Evolutionary conservation across 2,329 filamentous ascomycete genomes (phyloP), one percentile per base, ranked within the genome.

Genomic region (Penicillium sp.): DNA sequence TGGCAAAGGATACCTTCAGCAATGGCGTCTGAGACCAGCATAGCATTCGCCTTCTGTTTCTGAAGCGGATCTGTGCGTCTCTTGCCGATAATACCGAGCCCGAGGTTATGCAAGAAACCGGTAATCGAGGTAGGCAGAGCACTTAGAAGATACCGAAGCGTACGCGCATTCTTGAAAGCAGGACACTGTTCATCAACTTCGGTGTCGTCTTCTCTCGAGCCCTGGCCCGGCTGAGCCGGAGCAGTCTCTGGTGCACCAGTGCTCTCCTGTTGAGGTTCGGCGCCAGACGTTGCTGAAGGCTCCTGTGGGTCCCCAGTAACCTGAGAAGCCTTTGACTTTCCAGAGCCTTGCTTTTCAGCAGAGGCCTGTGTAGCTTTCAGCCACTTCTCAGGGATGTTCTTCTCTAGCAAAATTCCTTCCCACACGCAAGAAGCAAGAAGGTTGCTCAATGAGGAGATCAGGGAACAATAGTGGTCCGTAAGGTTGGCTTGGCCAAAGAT

Each of bases 51-150:
- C 66, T 81, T 84, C 66, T 87, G 84, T 66, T 81, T 84, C 60
- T 81, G 77, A 53, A 83, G 82, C 2, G 77, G 66, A 64, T 97
- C 92, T 29, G 85, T 81, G 59, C 85, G 85, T 48, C 92, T 85
- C 56, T 90, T 89, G 42, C 86, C 85, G 4, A 96, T 81, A 22
- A 97, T 78, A 16, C 89, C 85, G 72, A 91, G 94, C 13, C 93
- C 93, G 42, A 97, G 78, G 1, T 86, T 88, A 67, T 96, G 90
- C 69, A 96, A 89, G 64, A 97, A 89, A 0, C 89, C 87, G 18
- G 90, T 89, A n/a, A 92, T 88, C 3, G 88, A 87, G 9, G 86
- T 86, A 22, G 92, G 87, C 64, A 95, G 83, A 34, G 90, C 87
- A 66, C 89, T 88, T 13, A 97, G 81, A 11, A 97, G 79, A 62